Evolutionary conservation across 495 filamentous ascomycete species (phyloP), one percentile per base, ranked within the genome.

Genomic region (Chaetomium cochliodes): DNA sequence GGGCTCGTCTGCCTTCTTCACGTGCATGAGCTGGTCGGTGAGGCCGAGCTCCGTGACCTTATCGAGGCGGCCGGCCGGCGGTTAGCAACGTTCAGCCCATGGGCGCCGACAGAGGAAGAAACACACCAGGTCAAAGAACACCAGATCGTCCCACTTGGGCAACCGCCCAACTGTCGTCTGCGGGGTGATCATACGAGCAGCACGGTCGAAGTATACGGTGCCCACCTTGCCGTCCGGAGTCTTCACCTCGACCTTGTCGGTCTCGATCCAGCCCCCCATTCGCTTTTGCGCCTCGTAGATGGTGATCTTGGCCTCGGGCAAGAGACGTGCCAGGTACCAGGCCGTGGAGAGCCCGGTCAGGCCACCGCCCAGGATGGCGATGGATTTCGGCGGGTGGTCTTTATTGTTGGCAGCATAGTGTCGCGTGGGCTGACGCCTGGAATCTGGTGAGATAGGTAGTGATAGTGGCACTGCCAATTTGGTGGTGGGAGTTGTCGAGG

Each of bases 321-420:
- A 75, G 59, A 84, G 74, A 51, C 84, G 84, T 7, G 85, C 72
- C 18, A 96, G 77, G 72, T 88, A 90, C 77, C 87, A 91, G 22
- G 93, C 93, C 41, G 86, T 82, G 30, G 90, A 85, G 57, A 99
- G 85, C 42, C 96, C 96, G 18, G 93, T 94, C 70, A 99, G 90
- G 57, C 96, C 96, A 60, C 87, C 93, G 42, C 96, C 94, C 16
- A 96, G 75, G 20, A 97, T 82, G 44, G 90, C 92, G 65, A 90
- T 84, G 67, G 85, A 37, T 33, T 20, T 3, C 33, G 46, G 13
- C 60, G 63, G 2, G 66, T 28, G 15, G 26, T 54, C 1, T 9
- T 51, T 60, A 42, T n/a, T 20, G 33, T 1, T 42, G 44, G 22
- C 55, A 22, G 59, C 44, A 46, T 65, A 69, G 41, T 33, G 50